Evolutionary conservation across 2,329 filamentous ascomycete species (phyloP), one percentile per base, ranked within the genome.

Genomic region (Teratosphaeria epicoccoides): DNA sequence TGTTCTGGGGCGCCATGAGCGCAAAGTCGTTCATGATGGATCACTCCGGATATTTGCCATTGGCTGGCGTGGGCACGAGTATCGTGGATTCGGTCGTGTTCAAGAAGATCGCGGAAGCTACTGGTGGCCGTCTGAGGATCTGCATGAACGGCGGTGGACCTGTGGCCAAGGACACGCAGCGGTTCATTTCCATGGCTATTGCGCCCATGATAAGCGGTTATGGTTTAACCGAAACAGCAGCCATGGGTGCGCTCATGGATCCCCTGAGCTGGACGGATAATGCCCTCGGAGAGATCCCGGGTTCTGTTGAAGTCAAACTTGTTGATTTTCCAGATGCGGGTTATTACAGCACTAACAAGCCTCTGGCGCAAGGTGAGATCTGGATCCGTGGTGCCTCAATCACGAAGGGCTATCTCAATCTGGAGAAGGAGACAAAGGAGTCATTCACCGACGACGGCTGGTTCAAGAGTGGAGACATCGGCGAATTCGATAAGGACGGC

Each of bases 401-500:
- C 45, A 80, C 87, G 50, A 76, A 77, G 28, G 84, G 83, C 33
- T 97, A 97, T 72, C 90, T 84, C 66, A 77, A 94, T 55, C 87
- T 96, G 66, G 83, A 87, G 14, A 82, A 91, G 61, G 90, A 96
- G 73, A 95, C 88, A 33, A 69, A 74, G 63, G 85, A 85, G 66
- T 78, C 85, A 4, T 79, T 91, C 57, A 89, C 87, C 1, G 69
- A 81, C 2, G 93, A 95, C 63, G 88, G 88, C 47, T 97, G 93
- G 93, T 97, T 97, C 80, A 91, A 86, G 78, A 95, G 89, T 14
- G 91, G 91, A 55, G 91, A 97, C 64, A 93, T 97, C 68, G 91
- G 91, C 63, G 87, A 96, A 68, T 93, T 91, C 63, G 84, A 91
- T 69, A 67, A 74, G 44, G 77, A 84, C 55, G 91, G 91, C 43